Evolutionary conservation across 164 flowering plant genomes (phyloP).

Genomic region (Akebia trifoliata): DNA sequence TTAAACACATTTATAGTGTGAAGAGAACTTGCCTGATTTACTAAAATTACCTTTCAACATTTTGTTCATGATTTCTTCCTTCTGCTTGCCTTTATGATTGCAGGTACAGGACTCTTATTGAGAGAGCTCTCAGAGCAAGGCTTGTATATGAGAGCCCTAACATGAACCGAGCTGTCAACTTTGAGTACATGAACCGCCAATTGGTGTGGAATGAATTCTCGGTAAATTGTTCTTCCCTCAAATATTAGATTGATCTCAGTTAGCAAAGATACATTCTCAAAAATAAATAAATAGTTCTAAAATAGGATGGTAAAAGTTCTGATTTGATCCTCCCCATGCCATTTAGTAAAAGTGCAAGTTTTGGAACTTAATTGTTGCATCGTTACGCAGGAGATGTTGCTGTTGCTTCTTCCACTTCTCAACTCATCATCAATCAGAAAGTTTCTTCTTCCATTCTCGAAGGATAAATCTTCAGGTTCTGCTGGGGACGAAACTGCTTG

Average conservation of each 20-base stretch:
- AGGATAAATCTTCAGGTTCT: slow-evolving; percentile 66
- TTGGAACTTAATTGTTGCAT: slow-evolving; percentile 13
- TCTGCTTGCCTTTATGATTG: slow-evolving; percentile 3
- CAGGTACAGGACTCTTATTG: slow-evolving; percentile 89
- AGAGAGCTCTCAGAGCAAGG: slow-evolving; percentile 82
- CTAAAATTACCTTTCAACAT: not conserved
- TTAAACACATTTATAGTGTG: not conserved
- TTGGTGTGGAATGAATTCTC: slow-evolving; percentile 99
- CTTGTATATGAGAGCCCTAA: slow-evolving; percentile 91
- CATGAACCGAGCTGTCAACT: slow-evolving; percentile 96
- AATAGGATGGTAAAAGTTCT: slow-evolving; percentile 12
- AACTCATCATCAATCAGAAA: slow-evolving; percentile 79
- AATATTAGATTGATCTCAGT: slow-evolving; percentile 1
- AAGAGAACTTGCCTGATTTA: not conserved
- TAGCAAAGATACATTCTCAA: not conserved
- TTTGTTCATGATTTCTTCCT: not conserved
- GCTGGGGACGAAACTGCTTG: slow-evolving; percentile 50
- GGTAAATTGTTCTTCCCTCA: slow-evolving; percentile 34
- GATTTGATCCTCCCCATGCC: not conserved
- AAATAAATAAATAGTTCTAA: not conserved
- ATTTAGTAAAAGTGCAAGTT: not conserved
- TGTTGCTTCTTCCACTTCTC: slow-evolving; percentile 88
- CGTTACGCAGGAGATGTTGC: slow-evolving; percentile 73
- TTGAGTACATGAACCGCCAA: slow-evolving; percentile 99
- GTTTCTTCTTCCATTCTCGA: slow-evolving; percentile 76